A percentile compares a stretch with the other conserved stretches of the same genome.
Conservation (phyloP, 768 basidiomycete genomes). For the Gloeopeniophorella convolvens region DNA sequence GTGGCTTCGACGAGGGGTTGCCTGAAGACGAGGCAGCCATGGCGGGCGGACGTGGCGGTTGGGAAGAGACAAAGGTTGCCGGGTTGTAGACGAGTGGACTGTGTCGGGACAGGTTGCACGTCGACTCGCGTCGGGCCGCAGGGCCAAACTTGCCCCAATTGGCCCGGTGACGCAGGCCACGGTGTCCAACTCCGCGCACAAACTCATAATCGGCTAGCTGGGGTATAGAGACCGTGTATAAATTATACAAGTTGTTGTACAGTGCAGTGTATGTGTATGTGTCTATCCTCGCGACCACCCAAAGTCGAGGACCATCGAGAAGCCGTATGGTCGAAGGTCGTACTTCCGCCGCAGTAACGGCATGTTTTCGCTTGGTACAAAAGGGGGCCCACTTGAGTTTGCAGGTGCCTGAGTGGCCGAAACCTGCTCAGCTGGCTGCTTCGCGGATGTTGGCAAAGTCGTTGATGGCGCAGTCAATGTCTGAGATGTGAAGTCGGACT, state of each 20-base stretch:
- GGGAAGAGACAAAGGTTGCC: too few relatives aligned
- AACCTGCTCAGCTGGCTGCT: background rate
- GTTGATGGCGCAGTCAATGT: background rate
- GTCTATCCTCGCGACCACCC: slow-evolving; percentile 45
- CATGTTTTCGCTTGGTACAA: background rate
- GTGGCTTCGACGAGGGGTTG: slow-evolving; percentile 24
- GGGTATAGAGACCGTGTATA: background rate
- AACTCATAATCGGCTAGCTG: too few relatives aligned
- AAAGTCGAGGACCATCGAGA: slow-evolving; percentile 70
- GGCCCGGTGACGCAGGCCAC: too few relatives aligned
- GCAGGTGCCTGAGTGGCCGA: background rate
- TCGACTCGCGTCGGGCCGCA: background rate
- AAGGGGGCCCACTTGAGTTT: slow-evolving; percentile 2
- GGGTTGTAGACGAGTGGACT: background rate
- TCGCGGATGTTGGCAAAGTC: background rate
- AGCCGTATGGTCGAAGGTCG: slow-evolving; percentile 66
- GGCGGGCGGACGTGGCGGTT: slow-evolving; percentile 1
- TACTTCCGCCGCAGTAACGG: slow-evolving; percentile 38
- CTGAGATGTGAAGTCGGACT: background rate
- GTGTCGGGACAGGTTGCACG: background rate
- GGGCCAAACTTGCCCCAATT: background rate
- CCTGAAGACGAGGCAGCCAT: slow-evolving; percentile 26
- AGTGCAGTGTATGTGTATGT: too few relatives aligned
- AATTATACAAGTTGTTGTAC: slow-evolving; percentile 6
- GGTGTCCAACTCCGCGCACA: too few relatives aligned